A percentile compares a stretch with the other conserved stretches of the same genome.
phyloP scores from a whole-genome alignment of 2,329 filamentous ascomycete species.

The Ascosphaera acerosa region DNA sequence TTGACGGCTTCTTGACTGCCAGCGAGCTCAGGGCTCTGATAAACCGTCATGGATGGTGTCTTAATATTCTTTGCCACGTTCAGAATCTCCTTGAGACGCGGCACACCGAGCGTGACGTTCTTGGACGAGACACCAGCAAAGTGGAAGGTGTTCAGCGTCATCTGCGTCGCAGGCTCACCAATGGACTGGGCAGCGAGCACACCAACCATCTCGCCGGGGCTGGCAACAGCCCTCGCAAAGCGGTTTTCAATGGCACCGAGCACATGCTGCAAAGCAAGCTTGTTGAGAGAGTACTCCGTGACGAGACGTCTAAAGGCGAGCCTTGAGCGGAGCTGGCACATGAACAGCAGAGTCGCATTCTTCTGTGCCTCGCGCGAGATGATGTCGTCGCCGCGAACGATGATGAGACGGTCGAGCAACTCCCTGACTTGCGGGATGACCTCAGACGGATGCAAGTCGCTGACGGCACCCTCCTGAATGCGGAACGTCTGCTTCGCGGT shows the following conservation, averaged over 20 bases:
- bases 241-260: slow-evolving; percentile 73
- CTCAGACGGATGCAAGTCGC: slow-evolving; percentile 69
- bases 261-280: slow-evolving; percentile 77
- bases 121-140: slow-evolving; percentile 99
- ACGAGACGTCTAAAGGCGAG: slow-evolving; percentile 86
- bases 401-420: slow-evolving; percentile 49
- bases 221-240: slow-evolving; percentile 65
- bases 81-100: slow-evolving; percentile 96
- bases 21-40: slow-evolving; percentile 36
- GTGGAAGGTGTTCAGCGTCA: slow-evolving; percentile 99
- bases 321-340: slow-evolving; percentile 67
- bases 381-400: slow-evolving; percentile 62
- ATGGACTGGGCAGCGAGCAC: slow-evolving; percentile 95
- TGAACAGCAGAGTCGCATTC: slow-evolving; percentile 77
- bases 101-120: slow-evolving; percentile 97
- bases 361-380: slow-evolving; percentile 69
- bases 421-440: slow-evolving; percentile 57
- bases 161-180: slow-evolving; percentile 94
- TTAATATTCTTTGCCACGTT: slow-evolving; percentile 97
- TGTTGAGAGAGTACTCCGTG: slow-evolving; percentile 61
- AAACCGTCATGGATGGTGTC: slow-evolving; percentile 91
- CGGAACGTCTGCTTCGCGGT: slow-evolving; percentile 77
- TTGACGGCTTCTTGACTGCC: slow-evolving; percentile 60
- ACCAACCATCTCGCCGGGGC: slow-evolving; percentile 95
- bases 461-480: slow-evolving; percentile 61